Conservation (phyloP, 2,329 filamentous ascomycete species). For the Didymella lethalis region DNA sequence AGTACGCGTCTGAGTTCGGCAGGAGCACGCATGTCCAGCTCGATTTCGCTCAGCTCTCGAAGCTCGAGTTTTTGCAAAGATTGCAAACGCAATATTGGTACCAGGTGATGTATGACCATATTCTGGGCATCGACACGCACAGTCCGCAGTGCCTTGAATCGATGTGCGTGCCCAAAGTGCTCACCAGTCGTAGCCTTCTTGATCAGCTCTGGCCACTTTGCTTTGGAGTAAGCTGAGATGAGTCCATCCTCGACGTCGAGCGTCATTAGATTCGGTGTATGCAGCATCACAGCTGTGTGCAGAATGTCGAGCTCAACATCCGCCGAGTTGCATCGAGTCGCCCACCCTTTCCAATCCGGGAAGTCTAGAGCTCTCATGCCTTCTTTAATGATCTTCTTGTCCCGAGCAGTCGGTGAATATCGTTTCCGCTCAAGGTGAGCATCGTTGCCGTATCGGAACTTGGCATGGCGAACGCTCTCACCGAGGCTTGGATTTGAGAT, state of each 20-base stretch:
- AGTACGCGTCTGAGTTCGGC: constrained; percentile 26
- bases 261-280: constrained; percentile 32
- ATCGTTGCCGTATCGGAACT: constrained; percentile 25
- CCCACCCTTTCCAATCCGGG: constrained; percentile 39
- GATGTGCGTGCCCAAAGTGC: constrained; percentile 26
- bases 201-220: constrained; percentile 35
- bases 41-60: constrained; percentile 18
- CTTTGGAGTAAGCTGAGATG: constrained; percentile 20
- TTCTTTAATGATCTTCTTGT: constrained; percentile 41
- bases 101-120: constrained; percentile 23
- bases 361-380: constrained; percentile 30
- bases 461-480: constrained; percentile 26
- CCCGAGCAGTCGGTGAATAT: constrained; percentile 31
- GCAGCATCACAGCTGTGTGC: constrained; percentile 35
- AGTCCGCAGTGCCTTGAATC: constrained; percentile 28
- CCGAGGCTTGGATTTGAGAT: constrained; percentile 29
- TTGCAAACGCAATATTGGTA: constrained; percentile 34
- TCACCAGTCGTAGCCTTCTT: constrained; percentile 23
- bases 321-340: constrained; percentile 30
- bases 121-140: constrained; percentile 28
- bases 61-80: constrained; percentile 32
- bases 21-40: constrained; percentile 6
- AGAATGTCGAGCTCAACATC: constrained; percentile 27
- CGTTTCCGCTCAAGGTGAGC: constrained; percentile 13
- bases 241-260: constrained; percentile 28